Conservation (phyloP, 2,329 filamentous ascomycete genomes). For the Penicillium sp. region DNA sequence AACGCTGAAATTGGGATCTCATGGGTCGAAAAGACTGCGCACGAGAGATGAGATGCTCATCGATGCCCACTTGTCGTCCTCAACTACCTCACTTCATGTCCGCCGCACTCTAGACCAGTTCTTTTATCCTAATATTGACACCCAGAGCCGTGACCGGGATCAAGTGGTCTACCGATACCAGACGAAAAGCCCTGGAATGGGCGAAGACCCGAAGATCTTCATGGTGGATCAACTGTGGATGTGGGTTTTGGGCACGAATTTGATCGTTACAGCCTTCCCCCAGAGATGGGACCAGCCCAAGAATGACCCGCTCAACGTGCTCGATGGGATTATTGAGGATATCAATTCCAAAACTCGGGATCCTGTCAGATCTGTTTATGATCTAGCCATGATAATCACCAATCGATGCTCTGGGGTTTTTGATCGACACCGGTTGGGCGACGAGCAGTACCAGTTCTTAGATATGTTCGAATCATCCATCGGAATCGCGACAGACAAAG, state of each 20-base stretch:
- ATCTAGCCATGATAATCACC: slow-evolving; percentile 60
- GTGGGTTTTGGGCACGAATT: slow-evolving; percentile 57
- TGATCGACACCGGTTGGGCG: slow-evolving; percentile 55
- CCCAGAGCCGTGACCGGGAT: slow-evolving; percentile 56
- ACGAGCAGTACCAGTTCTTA: slow-evolving; percentile 61
- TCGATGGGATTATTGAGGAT: slow-evolving; percentile 60
- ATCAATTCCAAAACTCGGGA: slow-evolving; percentile 62
- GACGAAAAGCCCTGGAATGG: slow-evolving; percentile 36
- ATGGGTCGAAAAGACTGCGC: slow-evolving; percentile 29
- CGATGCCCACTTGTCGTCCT: slow-evolving; percentile 37
- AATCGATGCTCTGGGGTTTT: slow-evolving; percentile 59
- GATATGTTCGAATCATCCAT: slow-evolving; percentile 66
- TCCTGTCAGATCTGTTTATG: slow-evolving; percentile 58
- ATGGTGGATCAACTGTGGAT: slow-evolving; percentile 70
- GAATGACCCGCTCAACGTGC: slow-evolving; percentile 60
- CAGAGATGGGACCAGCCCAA: slow-evolving; percentile 52
- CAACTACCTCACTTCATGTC: slow-evolving; percentile 48
- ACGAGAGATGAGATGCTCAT: slow-evolving; percentile 38
- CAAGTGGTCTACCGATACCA: slow-evolving; percentile 64
- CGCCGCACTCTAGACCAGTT: slow-evolving; percentile 63
- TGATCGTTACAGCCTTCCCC: slow-evolving; percentile 51
- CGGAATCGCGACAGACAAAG: slow-evolving; percentile 51
- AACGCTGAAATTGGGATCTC: slow-evolving; percentile 20
- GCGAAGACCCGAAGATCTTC: slow-evolving; percentile 55
- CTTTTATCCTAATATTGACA: slow-evolving; percentile 60